These are phyloP conservation scores for Osmanthus fragrans DNA, from an alignment of 257 asterid genomes.

Conservation along the genomic window DNA sequence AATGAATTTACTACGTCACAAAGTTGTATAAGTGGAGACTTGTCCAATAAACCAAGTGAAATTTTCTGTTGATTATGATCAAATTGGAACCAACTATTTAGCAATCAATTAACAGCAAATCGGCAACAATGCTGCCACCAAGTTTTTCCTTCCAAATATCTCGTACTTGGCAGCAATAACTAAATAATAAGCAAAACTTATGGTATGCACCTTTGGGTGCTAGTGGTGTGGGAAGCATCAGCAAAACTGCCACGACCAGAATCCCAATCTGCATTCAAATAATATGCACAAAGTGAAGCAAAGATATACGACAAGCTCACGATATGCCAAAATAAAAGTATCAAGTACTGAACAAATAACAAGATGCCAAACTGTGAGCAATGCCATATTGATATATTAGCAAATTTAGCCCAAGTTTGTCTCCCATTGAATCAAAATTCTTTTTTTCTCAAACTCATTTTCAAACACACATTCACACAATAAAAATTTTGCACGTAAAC, in stretches of 20 bases:
- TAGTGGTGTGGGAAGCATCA: conserved; percentile 59
- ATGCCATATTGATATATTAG: background rate
- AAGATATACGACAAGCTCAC: background rate
- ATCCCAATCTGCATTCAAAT: conserved; percentile 67
- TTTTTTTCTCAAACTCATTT: no score
- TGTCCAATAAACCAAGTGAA: background rate
- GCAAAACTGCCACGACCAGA: conserved; percentile 68
- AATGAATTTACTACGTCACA: background rate
- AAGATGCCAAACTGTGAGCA: background rate
- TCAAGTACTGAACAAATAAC: background rate
- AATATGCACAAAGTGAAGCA: background rate
- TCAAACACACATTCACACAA: no score
- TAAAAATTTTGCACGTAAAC: no score
- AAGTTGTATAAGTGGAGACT: background rate
- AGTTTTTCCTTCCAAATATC: background rate
- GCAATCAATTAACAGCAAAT: background rate
- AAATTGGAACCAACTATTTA: background rate
- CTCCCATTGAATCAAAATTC: no score
- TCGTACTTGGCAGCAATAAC: background rate
- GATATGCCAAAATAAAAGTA: background rate
- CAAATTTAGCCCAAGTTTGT: no score
- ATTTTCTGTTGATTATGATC: background rate
- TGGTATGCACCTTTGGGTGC: conserved; percentile 58
- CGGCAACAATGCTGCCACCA: background rate
- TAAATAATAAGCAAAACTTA: conserved; percentile 9